Conservation (phyloP, 23 red algal genomes). For the Chondrus crispus region DNA sequence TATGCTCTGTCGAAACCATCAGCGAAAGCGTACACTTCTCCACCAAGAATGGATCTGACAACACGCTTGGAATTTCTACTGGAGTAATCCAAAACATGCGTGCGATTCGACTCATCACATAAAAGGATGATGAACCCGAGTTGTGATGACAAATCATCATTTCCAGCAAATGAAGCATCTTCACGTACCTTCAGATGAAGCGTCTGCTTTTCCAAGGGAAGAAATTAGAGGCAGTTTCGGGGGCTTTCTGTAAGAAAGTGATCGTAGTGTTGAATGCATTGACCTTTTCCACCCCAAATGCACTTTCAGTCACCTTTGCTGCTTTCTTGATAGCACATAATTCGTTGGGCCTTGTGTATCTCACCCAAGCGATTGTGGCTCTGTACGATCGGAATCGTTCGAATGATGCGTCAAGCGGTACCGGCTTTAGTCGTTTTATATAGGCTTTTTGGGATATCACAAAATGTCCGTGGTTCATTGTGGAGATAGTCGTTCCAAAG, state of each 20-base stretch:
- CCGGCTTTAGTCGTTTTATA: neutral
- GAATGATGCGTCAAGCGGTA: neutral
- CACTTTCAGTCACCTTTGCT: neutral
- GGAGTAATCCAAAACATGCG: conserved; percentile 22
- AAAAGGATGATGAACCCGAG: conserved; percentile 40
- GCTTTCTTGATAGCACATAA: neutral
- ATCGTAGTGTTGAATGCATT: neutral
- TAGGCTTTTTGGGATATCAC: neutral
- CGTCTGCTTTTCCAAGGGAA: neutral
- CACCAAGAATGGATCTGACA: conserved; percentile 10
- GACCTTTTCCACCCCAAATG: neutral
- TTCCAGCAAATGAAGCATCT: conserved; percentile 37
- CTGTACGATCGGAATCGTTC: neutral
- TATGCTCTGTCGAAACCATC: conserved; percentile 33
- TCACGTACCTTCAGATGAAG: conserved; percentile 22
- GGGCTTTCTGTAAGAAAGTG: neutral
- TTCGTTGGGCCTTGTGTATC: conserved; percentile 29
- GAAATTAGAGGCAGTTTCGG: neutral
- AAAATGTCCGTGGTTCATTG: neutral
- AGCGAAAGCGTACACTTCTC: conserved; percentile 34
- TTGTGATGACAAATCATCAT: conserved; percentile 31
- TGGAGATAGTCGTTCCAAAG: neutral
- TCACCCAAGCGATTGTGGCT: neutral
- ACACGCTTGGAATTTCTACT: conserved; percentile 25
- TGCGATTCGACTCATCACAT: conserved; percentile 8